Evolutionary conservation across 192 early-diverging fungal species (phyloP).

Genomic region (Backusella psychrophila): DNA sequence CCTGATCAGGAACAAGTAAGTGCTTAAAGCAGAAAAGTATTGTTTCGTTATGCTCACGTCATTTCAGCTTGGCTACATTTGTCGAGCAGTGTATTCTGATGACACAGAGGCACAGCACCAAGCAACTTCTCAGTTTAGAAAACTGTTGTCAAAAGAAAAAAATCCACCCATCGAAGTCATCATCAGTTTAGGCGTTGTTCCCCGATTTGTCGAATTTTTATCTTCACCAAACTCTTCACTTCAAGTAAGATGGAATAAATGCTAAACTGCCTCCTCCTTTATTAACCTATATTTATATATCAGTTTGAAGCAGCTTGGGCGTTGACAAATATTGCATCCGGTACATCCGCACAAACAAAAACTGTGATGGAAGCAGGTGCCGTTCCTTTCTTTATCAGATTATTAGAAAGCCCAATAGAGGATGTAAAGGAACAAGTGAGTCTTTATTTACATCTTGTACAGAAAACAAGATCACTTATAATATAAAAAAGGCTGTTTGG

Average conservation of each 20-base stretch:
- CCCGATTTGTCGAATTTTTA: conserved; percentile 94
- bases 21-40: neutral
- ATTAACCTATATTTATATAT: neutral
- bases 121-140: conserved; percentile 88
- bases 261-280: too few species aligned
- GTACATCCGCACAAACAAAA: conserved; percentile 36
- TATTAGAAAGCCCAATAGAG: conserved; percentile 24
- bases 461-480: neutral
- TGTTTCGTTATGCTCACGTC: neutral
- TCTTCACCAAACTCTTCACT: conserved; percentile 78
- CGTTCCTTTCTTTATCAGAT: conserved; percentile 37
- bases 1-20: neutral
- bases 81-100: conserved; percentile 73
- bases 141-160: conserved; percentile 90
- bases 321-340: conserved; percentile 46
- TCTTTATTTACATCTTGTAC: neutral
- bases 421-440: conserved; percentile 30
- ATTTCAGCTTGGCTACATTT: conserved; percentile 69
- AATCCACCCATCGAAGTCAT: conserved; percentile 98
- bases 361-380: conserved; percentile 41
- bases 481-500: conserved; percentile 31
- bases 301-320: conserved; percentile 53
- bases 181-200: conserved; percentile 89
- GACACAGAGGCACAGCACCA: conserved; percentile 77
- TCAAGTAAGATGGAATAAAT: conserved; percentile 54